Percentiles rank a stretch among this genome's conserved stretches.
Conservation (phyloP, 108 stramenopile species). For the Schizochytrium sp. region DNA sequence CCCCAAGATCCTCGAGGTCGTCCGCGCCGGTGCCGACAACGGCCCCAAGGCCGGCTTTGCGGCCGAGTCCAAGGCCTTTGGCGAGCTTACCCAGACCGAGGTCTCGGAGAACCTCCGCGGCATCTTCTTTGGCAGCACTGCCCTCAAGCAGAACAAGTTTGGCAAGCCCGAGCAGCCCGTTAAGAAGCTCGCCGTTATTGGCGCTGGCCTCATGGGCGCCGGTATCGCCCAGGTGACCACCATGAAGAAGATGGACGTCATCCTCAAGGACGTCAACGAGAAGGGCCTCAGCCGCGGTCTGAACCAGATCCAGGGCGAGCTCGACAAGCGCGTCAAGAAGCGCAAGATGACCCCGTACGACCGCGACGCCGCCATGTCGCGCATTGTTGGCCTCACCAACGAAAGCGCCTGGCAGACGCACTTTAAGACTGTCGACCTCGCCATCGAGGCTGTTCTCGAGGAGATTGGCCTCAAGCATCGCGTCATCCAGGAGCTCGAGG, state of each 20-base stretch:
- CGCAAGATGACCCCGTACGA: conserved; percentile 83
- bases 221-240: conserved; percentile 96
- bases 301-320: conserved; percentile 79
- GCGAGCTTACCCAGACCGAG: conserved; percentile 84
- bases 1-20: conserved; percentile 82
- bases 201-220: conserved; percentile 98
- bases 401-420: conserved; percentile 56
- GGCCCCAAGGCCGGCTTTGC: conserved; percentile 53
- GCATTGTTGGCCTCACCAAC: conserved; percentile 80
- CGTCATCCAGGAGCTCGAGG: conserved; percentile 78
- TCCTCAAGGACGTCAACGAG: conserved; percentile 90
- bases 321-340: conserved; percentile 80
- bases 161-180: conserved; percentile 62
- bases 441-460: conserved; percentile 98
- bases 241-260: conserved; percentile 81
- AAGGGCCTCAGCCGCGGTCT: conserved; percentile 67
- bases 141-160: conserved; percentile 85
- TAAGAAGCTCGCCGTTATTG: conserved; percentile 86
- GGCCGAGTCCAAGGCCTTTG: conserved; percentile 85
- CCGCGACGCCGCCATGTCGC: conserved; percentile 69
- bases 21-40: conserved; percentile 30
- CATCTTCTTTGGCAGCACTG: conserved; percentile 76
- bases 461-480: conserved; percentile 86
- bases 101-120: conserved; percentile 88
- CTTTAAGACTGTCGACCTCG: conserved; percentile 78